Base-by-base conservation (phyloP, 106 monocot species). In the Allium sativum region DNA sequence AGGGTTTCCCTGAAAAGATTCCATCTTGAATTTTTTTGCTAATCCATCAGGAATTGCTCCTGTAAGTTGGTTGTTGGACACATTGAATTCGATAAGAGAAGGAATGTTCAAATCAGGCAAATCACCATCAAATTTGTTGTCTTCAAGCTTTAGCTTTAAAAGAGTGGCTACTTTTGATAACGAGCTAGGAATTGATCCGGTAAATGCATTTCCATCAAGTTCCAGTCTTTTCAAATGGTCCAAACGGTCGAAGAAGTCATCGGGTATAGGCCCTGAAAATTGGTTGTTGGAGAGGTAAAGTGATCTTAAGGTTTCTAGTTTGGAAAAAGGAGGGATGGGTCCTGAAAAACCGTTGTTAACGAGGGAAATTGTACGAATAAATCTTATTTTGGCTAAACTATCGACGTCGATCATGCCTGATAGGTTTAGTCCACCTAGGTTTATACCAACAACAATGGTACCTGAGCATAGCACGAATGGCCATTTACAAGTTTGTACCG, bases 211-310 rank as follows among this genome's bases (percentile, higher is more conserved):
- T 6, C 55, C 63, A 48, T 69, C 19, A 42, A 88, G 62, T 62
- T 68, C 80, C 18, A 88, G 56, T 67, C 78, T 80, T 72, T 76
- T 81, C 14, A 88, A 66, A 46, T 59, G 71, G 18, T 57, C 18
- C 77, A 83, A 66, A 15, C 9, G 13, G 50, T 60, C 17, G 72
- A 88, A 83, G 63, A 47, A 59, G 44, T 52, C 74, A 18, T 42
- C 59, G n/a, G 66, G 62, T 62, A 89, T 56, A 21, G 8, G 11
- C 8, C 89, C 84, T 17, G 78, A 53, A 62, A 89, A 79, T 14
- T 4, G 18, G 73, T 84, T 89, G 65, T 59, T 16, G 41, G 84
- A 78, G 52, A 89, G 51, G 76, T 73, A 84, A 9, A 89, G 20
- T 44, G 76, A 47, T 45, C 58, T 72, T 45, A 89, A 61, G 10